A percentile compares a stretch with the other conserved stretches of the same genome.
phyloP scores from a whole-genome alignment of 768 basidiomycete genomes.

The Cubamyces lactineus region DNA sequence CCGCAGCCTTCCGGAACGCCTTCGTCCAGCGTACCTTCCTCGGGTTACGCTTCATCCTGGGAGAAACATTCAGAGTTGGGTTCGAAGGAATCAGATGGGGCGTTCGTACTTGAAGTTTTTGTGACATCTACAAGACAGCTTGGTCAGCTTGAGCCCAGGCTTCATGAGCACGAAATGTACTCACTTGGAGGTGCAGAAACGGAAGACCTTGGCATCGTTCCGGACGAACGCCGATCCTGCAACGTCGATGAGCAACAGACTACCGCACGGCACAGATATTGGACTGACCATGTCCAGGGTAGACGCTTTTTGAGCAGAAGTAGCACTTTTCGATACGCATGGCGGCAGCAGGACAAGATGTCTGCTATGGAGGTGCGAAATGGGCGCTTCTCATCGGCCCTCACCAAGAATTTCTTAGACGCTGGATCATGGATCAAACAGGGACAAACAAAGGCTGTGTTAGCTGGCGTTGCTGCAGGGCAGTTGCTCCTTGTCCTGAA shows the following conservation, averaged over 20 bases:
- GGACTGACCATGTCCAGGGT: constrained; percentile 87
- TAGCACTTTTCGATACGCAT: constrained; percentile 99
- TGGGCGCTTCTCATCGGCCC: not conserved
- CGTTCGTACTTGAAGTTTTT: constrained; percentile 94
- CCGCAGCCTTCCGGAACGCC: constrained; percentile 97
- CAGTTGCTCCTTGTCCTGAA: not conserved
- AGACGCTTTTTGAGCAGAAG: constrained; percentile 96
- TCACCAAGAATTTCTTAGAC: constrained; percentile 16
- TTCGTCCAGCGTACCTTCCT: constrained; percentile 99
- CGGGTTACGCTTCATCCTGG: constrained; percentile 98
- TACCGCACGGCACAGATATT: not conserved
- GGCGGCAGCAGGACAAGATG: constrained; percentile 22
- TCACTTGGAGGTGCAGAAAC: constrained; percentile 97
- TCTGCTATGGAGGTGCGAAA: constrained; percentile 3
- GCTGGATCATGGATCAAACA: constrained; percentile 13
- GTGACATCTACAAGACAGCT: constrained; percentile 68
- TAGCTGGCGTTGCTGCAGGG: not conserved
- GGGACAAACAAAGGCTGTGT: constrained; percentile 5
- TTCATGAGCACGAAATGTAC: constrained; percentile 29
- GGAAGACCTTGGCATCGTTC: constrained; percentile 97
- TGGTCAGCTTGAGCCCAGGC: constrained; percentile 11
- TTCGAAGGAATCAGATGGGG: not conserved
- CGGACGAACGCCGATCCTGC: constrained; percentile 93
- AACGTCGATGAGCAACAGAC: not conserved
- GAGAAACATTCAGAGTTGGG: not conserved